Evolutionary conservation across 768 basidiomycete species (phyloP), one percentile per base, ranked within the genome.

Genomic region (Rhizopogon vinicolor): DNA sequence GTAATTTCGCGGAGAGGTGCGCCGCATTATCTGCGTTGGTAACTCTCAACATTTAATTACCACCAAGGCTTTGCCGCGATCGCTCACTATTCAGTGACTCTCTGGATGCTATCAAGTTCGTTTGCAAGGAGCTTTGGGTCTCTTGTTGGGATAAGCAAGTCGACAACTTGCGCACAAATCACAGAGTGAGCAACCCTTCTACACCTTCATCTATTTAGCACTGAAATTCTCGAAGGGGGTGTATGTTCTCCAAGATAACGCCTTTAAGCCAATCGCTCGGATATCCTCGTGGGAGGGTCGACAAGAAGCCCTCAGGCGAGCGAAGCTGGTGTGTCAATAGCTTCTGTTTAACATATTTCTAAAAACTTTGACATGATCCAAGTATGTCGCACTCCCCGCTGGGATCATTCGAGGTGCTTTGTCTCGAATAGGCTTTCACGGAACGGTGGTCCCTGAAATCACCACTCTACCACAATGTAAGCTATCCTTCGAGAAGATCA

Each of bases 71-170:
- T 55, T 88, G 87, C 66, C 80, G 87, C 37, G 86, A 91, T 58
- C 77, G 86, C 61, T 75, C 83, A 33, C 77, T 90, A 52, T 91
- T 96, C 55, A 70, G 83, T 0, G 89, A 95, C 65, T 89, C 92
- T 0, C 77, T 98, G 7, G 95, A 98, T 58, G 86, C 83, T 9
- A 86, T 98, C 74, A 97, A 98, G 69, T 97, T 97, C 65, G 80
- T 98, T 55, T 98, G 94, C 75, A 98, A 98, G 65, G 94, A 98
- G 54, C 74, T 98, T n/a, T 98, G 94, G 91, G 76, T 83, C 0
- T 84, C 87, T 19, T 89, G 88, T 54, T 97, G 91, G 86, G 90
- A 93, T 51, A 95, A 95, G 66, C 95, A 96, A 67, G 91, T 97
- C 1, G 94, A 97, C 64, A 98, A 98, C 68, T 73, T 98, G 55